phyloP scores from a whole-genome alignment of 441 rosid species.

The Gossypium lobatum region DNA sequence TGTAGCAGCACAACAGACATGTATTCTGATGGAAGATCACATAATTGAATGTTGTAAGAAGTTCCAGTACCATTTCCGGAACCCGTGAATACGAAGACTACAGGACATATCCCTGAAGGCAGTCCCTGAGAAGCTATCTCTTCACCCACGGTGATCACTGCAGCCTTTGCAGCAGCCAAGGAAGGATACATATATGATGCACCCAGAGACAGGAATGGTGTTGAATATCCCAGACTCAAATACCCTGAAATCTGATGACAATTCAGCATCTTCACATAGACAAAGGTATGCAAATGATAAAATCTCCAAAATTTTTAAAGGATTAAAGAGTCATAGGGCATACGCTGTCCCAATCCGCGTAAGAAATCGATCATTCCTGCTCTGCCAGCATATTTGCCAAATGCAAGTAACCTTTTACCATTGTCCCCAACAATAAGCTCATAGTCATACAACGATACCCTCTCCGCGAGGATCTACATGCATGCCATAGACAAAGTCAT shows the following conservation, averaged over 20 bases:
- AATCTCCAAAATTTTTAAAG: conserved; percentile 1
- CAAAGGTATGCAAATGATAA: not conserved
- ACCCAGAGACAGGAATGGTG: conserved; percentile 80
- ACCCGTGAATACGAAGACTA: conserved; percentile 84
- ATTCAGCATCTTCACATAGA: not conserved
- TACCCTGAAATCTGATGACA: conserved; percentile 45
- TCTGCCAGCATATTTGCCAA: conserved; percentile 93
- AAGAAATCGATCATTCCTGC: conserved; percentile 87
- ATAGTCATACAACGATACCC: conserved; percentile 74
- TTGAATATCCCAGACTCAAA: conserved; percentile 75
- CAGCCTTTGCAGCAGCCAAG: conserved; percentile 85
- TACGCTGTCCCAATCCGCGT: conserved; percentile 76
- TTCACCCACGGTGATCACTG: conserved; percentile 83
- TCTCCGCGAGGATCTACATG: conserved; percentile 56
- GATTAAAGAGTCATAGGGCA: conserved; percentile 16
- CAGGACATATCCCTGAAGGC: conserved; percentile 80
- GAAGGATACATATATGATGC: conserved; percentile 87
- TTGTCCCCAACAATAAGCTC: conserved; percentile 80
- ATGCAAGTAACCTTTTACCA: conserved; percentile 72
- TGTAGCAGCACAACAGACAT: not conserved
- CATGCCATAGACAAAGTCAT: conserved; percentile 7
- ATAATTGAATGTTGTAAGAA: conserved; percentile 5
- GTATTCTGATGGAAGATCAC: not conserved
- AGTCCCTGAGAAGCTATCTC: conserved; percentile 75
- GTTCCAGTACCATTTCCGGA: conserved; percentile 66